phyloP scores from a whole-genome alignment of 345 rosid genomes.

The Eutrema yunnanense region DNA sequence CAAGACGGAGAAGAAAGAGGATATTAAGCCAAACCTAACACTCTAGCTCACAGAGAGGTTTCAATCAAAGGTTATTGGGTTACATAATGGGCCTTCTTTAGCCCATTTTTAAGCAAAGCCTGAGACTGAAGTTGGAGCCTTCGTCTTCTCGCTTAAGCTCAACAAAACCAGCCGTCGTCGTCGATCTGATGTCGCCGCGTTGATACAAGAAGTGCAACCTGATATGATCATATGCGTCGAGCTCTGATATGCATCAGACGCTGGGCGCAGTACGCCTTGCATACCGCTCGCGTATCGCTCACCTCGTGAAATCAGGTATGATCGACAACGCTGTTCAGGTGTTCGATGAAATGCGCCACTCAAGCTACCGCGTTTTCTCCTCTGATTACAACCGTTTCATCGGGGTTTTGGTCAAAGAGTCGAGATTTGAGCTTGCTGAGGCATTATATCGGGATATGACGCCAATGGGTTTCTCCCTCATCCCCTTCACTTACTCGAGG shows the following conservation, averaged over 20 bases:
- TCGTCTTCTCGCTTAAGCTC: slow-evolving; percentile 15
- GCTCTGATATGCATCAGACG: slow-evolving; percentile 69
- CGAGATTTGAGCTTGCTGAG: slow-evolving; percentile 70
- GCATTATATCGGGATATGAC: slow-evolving; percentile 52
- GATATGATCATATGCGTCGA: slow-evolving; percentile 37
- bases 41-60: neutral
- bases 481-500: slow-evolving; percentile 84
- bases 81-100: neutral
- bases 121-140: slow-evolving; percentile 2
- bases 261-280: slow-evolving; percentile 85
- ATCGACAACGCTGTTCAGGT: slow-evolving; percentile 69
- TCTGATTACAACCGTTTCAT: slow-evolving; percentile 83
- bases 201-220: slow-evolving; percentile 17
- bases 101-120: neutral
- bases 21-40: neutral
- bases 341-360: slow-evolving; percentile 90
- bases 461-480: slow-evolving; percentile 67
- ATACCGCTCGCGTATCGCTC: slow-evolving; percentile 65
- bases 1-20: neutral
- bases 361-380: slow-evolving; percentile 67
- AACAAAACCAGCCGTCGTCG: slow-evolving; percentile 24
- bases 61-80: neutral
- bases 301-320: slow-evolving; percentile 59
- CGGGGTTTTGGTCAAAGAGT: slow-evolving; percentile 56
- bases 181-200: slow-evolving; percentile 29